A percentile compares a stretch with the other conserved stretches of the same genome.
phyloP scores from a whole-genome alignment of 345 rosid species.

The Punica granatum region DNA sequence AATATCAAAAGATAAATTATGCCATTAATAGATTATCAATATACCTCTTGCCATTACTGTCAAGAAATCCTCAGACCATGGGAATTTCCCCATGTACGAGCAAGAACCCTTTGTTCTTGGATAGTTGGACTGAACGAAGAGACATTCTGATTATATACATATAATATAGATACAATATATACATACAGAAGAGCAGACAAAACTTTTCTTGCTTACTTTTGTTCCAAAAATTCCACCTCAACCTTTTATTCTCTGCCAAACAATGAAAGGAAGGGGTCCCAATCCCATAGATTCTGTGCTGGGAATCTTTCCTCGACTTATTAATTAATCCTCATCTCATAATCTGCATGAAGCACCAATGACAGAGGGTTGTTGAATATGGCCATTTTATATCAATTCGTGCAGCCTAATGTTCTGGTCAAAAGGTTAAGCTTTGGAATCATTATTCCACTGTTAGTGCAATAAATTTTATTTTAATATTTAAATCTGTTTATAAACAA shows the following conservation, averaged over 20 bases:
- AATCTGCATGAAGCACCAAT: neutral
- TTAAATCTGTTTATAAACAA: too few relatives aligned
- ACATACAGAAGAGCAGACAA: too few relatives aligned
- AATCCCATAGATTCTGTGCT: neutral
- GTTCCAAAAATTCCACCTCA: too few relatives aligned
- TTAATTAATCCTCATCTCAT: neutral
- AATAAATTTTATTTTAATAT: too few relatives aligned
- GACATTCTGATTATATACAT: too few relatives aligned
- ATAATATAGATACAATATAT: too few relatives aligned
- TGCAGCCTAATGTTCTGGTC: neutral
- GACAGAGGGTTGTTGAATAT: constrained; percentile 4
- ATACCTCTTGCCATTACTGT: neutral
- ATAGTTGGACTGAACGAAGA: constrained; percentile 5
- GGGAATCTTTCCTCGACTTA: neutral
- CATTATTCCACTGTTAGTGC: constrained; percentile 2
- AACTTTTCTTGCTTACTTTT: too few relatives aligned
- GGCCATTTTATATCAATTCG: neutral
- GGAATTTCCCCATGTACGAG: neutral
- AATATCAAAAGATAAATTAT: neutral
- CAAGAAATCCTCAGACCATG: neutral
- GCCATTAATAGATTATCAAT: neutral
- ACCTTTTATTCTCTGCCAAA: too few relatives aligned
- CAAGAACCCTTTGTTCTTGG: constrained; percentile 1
- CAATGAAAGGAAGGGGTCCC: too few relatives aligned
- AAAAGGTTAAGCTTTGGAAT: neutral